Base-by-base conservation (phyloP, 139 green algal genomes). In the Parachlorella kessleri region DNA sequence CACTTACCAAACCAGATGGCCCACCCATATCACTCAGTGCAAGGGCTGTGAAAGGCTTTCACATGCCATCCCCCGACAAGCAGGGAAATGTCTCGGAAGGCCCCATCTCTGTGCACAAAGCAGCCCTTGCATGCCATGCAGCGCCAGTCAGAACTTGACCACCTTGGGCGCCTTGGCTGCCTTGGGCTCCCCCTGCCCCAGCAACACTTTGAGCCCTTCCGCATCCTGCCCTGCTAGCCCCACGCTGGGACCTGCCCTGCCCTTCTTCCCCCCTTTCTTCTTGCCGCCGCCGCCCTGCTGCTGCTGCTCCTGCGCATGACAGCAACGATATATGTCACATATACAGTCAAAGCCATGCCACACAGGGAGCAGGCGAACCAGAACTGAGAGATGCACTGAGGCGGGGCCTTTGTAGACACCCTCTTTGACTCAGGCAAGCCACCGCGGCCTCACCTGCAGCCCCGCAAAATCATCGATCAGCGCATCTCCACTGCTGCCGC, bases 381-480 rank as follows among this genome's bases (percentile, higher is more conserved):
- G 48, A 14, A 59, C 14, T 0, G 48, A 59, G 14, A 14, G 48
- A 59, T 18, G 14, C 0, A 59, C 0, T 14, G 48, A 28, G 48
- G 48, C 14, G 21, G 14, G 14, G 21, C 21, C 21, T 0, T 59
- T 59, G 48, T 59, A 59, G 14, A 59, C 14, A 59, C 48, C 26
- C 23, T 33, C 10, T 37, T 68, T 33, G 28, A 30, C n/a, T 37
- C 63, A 30, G 7, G 1, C 1, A 35, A 48, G 21, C 48, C 42
- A 30, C 28, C 8, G 32, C 72, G 32, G 53, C 35, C 54, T 35
- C 54, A 77, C 30, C 30, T 36, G 41, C 53, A 77, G 7, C 4
- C n/a, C 75, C 0, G 40, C 75, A 55, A 80, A 80, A 23, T 80
- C 75, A 18, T 66, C 75, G 9, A 54, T 64, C 24, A 80, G 40